Evolutionary conservation across 2,329 filamentous ascomycete species (phyloP).

Genomic region (Clonostachys byssicola): DNA sequence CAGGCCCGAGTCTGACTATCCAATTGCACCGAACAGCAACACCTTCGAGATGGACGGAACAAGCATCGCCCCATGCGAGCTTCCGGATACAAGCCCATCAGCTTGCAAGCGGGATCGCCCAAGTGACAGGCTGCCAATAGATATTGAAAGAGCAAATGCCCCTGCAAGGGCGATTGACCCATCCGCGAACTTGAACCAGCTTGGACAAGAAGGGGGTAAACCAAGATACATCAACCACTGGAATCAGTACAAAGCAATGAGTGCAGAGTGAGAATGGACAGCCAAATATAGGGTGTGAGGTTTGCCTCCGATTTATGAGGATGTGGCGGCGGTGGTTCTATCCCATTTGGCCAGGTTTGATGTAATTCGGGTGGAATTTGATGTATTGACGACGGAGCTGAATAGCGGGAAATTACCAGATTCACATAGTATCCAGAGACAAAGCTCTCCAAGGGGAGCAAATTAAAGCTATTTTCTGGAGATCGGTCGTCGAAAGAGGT

Average conservation of each 20-base stretch:
- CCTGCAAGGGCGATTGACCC: slow-evolving; percentile 14
- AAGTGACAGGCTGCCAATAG: not conserved
- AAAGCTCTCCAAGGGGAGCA: too few species aligned
- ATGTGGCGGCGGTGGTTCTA: not conserved
- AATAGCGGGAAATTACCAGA: too few species aligned
- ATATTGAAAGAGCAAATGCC: not conserved
- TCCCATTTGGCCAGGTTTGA: too few species aligned
- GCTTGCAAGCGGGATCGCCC: slow-evolving; percentile 1
- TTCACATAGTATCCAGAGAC: too few species aligned
- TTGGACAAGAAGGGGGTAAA: slow-evolving; percentile 17
- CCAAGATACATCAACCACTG: slow-evolving; percentile 28
- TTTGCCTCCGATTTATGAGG: not conserved
- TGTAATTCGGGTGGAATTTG: too few species aligned
- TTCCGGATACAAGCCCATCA: slow-evolving; percentile 17
- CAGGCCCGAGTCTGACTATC: slow-evolving; percentile 13
- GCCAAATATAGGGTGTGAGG: not conserved
- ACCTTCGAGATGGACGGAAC: slow-evolving; percentile 33
- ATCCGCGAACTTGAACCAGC: slow-evolving; percentile 24
- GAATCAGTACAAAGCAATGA: slow-evolving; percentile 21
- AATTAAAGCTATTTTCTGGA: not conserved
- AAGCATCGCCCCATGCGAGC: slow-evolving; percentile 20
- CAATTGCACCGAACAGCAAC: slow-evolving; percentile 14
- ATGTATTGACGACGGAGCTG: too few species aligned
- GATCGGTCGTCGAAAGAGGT: not conserved
- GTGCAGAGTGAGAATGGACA: not conserved